Base-by-base conservation (phyloP, 495 filamentous ascomycete genomes). In the Hypomontagnella submonticulosa region DNA sequence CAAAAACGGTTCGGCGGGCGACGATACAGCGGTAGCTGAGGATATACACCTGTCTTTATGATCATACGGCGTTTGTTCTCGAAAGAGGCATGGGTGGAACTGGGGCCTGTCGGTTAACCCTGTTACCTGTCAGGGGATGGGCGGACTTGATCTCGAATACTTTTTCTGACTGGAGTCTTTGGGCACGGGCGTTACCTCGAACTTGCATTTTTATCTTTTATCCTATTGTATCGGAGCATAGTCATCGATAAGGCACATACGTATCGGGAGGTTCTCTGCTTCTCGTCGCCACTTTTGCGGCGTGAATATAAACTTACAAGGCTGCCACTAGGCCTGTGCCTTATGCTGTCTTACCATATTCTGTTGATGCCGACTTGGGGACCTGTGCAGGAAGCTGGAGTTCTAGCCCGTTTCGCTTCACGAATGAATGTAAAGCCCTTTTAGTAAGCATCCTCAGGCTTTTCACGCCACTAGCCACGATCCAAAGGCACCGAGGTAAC, bases 161-260 rank as follows among this genome's bases (percentile, higher is more conserved):
- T 34, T 57, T 62, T 50, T 61, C 51, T 42, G 38, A 60, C 62
- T 53, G 64, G 64, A 67, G 51, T 67, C 30, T 52, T 62, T 23
- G 11, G 64, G 37, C 20, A n/a, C n/a, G n/a, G 64, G 64, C 64
- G 47, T 67, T 67, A 42, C 42, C 48, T 58, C 53, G 46, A n/a
- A 54, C 33, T 57, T 62, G 64, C 58, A 67, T 67, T 38, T n/a
- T 54, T 67, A 32, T 42, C 37, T 57, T 27, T 30, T 38, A 30
- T 42, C 20, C 18, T 37, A 23, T 34, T 15, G 4, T 32, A 56
- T 43, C 48, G 47, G 52, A 67, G 64, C 64, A 67, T 58, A 40
- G 64, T 23, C 42, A 49, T 67, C 38, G 30, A 48, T 62, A 46
- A 57, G 47, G 53, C 58, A 62, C 58, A 57, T 62, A 67, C 46